A percentile compares a stretch with the other conserved stretches of the same genome.
Evolutionary conservation across 1,284 basidiomycete species (phyloP).

Genomic region (Ganoderma meredithae): DNA sequence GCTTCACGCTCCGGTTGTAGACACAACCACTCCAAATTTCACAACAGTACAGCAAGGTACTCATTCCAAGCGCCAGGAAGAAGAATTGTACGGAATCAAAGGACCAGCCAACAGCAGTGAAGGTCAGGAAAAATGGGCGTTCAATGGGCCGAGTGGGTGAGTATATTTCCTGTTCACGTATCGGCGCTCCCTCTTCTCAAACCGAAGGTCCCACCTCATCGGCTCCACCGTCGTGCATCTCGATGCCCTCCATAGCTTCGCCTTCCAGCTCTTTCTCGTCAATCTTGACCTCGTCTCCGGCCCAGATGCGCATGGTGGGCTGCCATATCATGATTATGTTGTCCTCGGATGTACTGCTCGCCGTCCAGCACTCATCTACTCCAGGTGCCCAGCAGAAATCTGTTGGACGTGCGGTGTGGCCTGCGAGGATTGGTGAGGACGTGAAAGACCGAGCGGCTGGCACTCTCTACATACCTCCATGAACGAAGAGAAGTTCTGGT

Average conservation of each 20-base stretch:
- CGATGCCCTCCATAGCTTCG: constrained; percentile 79
- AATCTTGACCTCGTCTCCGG: constrained; percentile 80
- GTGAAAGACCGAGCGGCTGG: background rate
- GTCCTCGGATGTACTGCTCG: constrained; percentile 83
- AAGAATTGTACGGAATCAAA: background rate
- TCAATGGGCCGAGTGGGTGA: background rate
- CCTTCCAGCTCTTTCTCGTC: constrained; percentile 81
- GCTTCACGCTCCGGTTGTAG: background rate
- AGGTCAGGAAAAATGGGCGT: background rate
- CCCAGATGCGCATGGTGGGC: constrained; percentile 88
- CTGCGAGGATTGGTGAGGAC: constrained; percentile 43
- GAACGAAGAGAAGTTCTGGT: constrained; percentile 92
- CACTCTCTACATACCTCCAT: constrained; percentile 68
- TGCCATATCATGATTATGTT: constrained; percentile 92
- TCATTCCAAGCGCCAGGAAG: background rate
- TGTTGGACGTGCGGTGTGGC: constrained; percentile 82
- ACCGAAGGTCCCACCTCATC: constrained; percentile 25
- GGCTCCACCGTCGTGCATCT: constrained; percentile 43
- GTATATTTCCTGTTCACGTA: background rate
- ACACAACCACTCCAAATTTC: background rate
- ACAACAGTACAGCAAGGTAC: background rate
- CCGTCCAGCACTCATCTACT: constrained; percentile 77
- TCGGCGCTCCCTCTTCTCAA: constrained; percentile 5
- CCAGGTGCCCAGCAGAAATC: constrained; percentile 89
- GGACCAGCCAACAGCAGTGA: background rate